Percentiles rank a stretch among this genome's conserved stretches.
Evolutionary conservation across 345 rosid genomes (phyloP).

Genomic region (Eucalyptus marginata): DNA sequence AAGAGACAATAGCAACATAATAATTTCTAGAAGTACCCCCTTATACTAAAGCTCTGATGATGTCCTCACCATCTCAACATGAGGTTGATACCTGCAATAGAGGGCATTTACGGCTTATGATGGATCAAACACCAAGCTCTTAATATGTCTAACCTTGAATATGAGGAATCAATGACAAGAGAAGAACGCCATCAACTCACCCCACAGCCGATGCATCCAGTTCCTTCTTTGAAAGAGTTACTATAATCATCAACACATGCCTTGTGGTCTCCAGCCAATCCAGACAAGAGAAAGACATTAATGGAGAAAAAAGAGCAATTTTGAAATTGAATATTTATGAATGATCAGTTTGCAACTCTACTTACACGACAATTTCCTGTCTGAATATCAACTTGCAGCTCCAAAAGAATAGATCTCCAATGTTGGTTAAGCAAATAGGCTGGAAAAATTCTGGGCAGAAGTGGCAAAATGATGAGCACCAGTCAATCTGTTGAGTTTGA

Average conservation of each 20-base stretch:
- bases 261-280: conserved; percentile 85
- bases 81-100: conserved; percentile 52
- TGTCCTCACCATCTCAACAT: conserved; percentile 44
- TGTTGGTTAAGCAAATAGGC: not conserved
- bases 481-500: not conserved
- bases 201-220: conserved; percentile 51
- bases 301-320: not conserved
- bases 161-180: not conserved
- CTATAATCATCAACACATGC: conserved; percentile 89
- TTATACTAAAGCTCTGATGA: conserved; percentile 32
- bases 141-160: not conserved
- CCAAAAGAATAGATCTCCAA: not conserved
- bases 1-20: no score
- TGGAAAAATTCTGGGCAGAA: not conserved
- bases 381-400: not conserved
- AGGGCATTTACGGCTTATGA: not conserved
- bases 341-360: not conserved
- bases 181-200: conserved; percentile 24
- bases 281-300: not conserved
- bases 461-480: not conserved
- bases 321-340: not conserved
- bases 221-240: conserved; percentile 68
- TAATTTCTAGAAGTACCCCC: conserved; percentile 19
- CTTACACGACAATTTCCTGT: conserved; percentile 46
- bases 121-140: not conserved